Evolutionary conservation across 495 filamentous ascomycete species (phyloP).

Genomic region (Letharia columbiana): DNA sequence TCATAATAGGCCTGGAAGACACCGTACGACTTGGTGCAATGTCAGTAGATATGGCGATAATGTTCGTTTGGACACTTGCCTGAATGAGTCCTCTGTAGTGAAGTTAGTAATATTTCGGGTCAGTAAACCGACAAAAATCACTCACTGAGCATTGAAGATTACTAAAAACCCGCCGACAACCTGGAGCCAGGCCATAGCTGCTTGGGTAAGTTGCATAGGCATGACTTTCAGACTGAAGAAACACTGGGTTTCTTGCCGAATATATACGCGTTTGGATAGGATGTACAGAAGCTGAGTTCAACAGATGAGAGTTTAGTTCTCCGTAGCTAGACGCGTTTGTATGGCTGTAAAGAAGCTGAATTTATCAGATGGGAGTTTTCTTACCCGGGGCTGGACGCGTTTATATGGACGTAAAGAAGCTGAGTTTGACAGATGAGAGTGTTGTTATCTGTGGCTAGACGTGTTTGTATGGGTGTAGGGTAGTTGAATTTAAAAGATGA

Average conservation of each 20-base stretch:
- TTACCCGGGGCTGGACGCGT: no score
- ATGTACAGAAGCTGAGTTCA: no score
- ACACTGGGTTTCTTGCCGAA: not conserved
- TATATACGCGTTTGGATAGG: not conserved
- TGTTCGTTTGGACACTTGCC: constrained; percentile 2
- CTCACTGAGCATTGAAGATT: constrained; percentile 21
- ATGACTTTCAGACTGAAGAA: not conserved
- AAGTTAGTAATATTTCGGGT: not conserved
- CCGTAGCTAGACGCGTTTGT: no score
- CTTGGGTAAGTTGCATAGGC: not conserved
- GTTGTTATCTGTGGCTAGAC: no score
- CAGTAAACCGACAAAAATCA: not conserved
- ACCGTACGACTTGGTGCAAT: constrained; percentile 19
- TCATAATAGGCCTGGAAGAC: constrained; percentile 38
- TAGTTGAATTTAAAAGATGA: not conserved
- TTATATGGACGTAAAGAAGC: no score
- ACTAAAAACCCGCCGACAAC: constrained; percentile 16
- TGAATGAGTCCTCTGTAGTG: not conserved
- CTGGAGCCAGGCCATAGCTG: constrained; percentile 15
- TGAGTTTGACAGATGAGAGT: no score
- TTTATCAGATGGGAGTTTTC: no score
- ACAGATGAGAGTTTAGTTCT: no score
- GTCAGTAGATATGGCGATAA: not conserved
- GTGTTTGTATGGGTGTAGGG: not conserved
- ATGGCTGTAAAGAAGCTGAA: no score